These are phyloP conservation scores for Citrus sp. DNA, from an alignment of 345 rosid species.

Conservation along the genomic window DNA sequence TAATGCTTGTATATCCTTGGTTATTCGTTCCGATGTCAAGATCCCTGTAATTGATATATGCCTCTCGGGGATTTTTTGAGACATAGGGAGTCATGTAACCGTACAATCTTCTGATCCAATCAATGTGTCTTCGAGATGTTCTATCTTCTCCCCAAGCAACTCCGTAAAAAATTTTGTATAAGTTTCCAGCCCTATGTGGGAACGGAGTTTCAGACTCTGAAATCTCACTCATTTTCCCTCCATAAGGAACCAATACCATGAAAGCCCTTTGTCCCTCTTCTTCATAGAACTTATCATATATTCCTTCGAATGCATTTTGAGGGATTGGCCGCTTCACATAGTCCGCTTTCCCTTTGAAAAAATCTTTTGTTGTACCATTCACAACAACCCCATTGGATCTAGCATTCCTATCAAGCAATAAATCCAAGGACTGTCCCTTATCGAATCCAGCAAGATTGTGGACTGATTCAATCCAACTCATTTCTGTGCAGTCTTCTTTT, in stretches of 20 bases:
- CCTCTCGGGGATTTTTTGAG: conserved; percentile 42
- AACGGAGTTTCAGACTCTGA: conserved; percentile 46
- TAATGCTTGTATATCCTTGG: conserved; percentile 20
- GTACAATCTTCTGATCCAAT: conserved; percentile 46
- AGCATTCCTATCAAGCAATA: conserved; percentile 50
- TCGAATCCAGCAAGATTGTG: conserved; percentile 58
- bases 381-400: conserved; percentile 21
- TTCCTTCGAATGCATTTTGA: conserved; percentile 32
- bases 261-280: conserved; percentile 57
- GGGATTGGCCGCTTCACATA: conserved; percentile 42
- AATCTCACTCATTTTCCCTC: conserved; percentile 67
- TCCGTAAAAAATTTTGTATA: conserved; percentile 49
- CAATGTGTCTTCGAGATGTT: conserved; percentile 12
- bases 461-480: conserved; percentile 62
- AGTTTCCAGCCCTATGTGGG: conserved; percentile 54
- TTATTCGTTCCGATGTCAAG: conserved; percentile 56
- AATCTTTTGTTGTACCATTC: not conserved
- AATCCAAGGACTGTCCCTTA: conserved; percentile 28
- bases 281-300: conserved; percentile 41
- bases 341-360: conserved; percentile 66
- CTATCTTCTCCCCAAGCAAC: too few relatives aligned
- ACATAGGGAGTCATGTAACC: conserved; percentile 56
- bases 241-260: conserved; percentile 69
- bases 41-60: conserved; percentile 69
- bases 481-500: conserved; percentile 41